Conservation (phyloP, 2,329 filamentous ascomycete species). For the Didymella segeticola region DNA sequence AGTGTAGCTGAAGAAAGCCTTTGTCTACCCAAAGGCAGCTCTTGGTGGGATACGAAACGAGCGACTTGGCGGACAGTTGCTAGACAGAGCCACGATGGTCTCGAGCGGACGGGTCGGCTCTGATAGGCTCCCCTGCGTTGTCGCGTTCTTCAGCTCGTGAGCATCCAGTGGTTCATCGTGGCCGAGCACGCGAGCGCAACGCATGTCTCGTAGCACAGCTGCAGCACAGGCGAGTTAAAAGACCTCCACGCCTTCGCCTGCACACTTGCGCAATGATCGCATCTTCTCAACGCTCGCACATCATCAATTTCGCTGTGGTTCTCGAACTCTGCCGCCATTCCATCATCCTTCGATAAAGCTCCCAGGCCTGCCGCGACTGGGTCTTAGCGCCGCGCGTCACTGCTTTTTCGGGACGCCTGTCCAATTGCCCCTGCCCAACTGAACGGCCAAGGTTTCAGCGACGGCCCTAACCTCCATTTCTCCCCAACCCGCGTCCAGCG, state of each 20-base stretch:
- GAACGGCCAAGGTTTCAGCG: conserved; percentile 37
- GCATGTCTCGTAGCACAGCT: conserved; percentile 7
- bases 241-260: conserved; percentile 2
- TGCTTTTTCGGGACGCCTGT: conserved; percentile 29
- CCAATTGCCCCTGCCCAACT: conserved; percentile 30
- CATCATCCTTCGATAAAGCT: conserved; percentile 23
- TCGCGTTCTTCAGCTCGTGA: conserved; percentile 32
- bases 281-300: not conserved
- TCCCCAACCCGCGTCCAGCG: conserved; percentile 23
- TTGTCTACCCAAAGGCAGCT: not conserved
- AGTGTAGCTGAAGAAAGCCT: conserved; percentile 9
- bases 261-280: not conserved
- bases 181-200: conserved; percentile 24
- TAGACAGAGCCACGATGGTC: conserved; percentile 19
- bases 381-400: conserved; percentile 36
- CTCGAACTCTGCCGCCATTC: conserved; percentile 29
- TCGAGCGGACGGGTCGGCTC: conserved; percentile 14
- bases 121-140: conserved; percentile 27
- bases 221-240: conserved; percentile 13
- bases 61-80: conserved; percentile 11
- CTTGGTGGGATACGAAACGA: conserved; percentile 12
- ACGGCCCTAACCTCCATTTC: conserved; percentile 34
- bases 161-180: conserved; percentile 20
- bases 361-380: conserved; percentile 18
- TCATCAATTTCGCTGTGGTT: conserved; percentile 17